phyloP scores from a whole-genome alignment of 1,284 basidiomycete species.

The Boletus albobrunnescens region DNA sequence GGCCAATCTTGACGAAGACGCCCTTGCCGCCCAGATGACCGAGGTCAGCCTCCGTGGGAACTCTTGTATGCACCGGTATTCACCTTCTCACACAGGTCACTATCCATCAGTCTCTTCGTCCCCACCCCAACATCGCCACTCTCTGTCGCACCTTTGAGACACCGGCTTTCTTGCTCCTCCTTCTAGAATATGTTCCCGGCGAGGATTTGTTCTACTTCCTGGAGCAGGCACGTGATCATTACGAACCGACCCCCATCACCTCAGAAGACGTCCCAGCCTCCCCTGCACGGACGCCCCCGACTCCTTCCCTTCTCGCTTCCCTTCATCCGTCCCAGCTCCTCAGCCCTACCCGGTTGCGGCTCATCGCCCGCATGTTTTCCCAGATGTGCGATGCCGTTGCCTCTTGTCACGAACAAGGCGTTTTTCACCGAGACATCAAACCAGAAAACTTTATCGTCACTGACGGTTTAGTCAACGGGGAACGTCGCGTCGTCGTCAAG shows the following conservation, averaged over 20 bases:
- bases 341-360: constrained; percentile 79
- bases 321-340: constrained; percentile 81
- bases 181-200: constrained; percentile 92
- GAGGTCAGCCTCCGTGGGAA: constrained; percentile 53
- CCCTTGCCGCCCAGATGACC: constrained; percentile 81
- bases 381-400: constrained; percentile 98
- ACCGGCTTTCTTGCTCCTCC: constrained; percentile 71
- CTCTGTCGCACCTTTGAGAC: constrained; percentile 88
- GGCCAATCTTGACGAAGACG: constrained; percentile 83
- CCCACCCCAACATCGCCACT: constrained; percentile 94
- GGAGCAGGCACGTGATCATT: constrained; percentile 86
- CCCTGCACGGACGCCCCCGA: constrained; percentile 73
- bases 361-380: constrained; percentile 95
- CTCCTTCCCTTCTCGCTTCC: constrained; percentile 88
- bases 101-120: constrained; percentile 89
- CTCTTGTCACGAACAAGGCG: constrained; percentile 88
- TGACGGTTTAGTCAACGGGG: constrained; percentile 61
- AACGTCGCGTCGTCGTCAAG: constrained; percentile 84
- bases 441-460: constrained; percentile 95
- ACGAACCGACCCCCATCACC: constrained; percentile 54
- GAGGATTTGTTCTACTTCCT: constrained; percentile 97
- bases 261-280: constrained; percentile 42
- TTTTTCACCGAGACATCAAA: constrained; percentile 98
- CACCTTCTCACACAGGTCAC: constrained; percentile 55
- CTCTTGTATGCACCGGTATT: constrained; percentile 10